Percentiles rank a stretch among this genome's conserved stretches.
These are phyloP conservation scores for Capronia coronata DNA, from an alignment of 2,329 filamentous ascomycete species.

Conservation along the genomic window DNA sequence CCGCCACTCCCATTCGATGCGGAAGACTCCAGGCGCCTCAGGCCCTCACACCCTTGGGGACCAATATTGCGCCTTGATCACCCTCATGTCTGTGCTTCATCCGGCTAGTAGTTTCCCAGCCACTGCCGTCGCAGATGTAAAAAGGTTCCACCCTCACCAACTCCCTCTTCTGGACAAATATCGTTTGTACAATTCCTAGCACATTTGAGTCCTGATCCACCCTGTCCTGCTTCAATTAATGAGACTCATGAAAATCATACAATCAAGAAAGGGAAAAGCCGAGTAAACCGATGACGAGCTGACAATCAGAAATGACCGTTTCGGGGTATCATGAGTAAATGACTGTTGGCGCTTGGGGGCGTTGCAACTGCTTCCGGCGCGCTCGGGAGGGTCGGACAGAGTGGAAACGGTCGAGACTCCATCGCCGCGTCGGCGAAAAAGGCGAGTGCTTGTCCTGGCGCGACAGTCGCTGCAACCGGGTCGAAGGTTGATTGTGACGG, in stretches of 20 bases:
- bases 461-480: neutral
- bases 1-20: neutral
- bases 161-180: conserved; percentile 1
- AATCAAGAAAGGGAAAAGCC: neutral
- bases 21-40: neutral
- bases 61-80: conserved; percentile 12
- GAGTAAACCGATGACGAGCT: neutral
- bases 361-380: conserved; percentile 4
- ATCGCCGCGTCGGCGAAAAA: neutral
- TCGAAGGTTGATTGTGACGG: conserved; percentile 1
- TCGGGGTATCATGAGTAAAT: conserved; percentile 8
- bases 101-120: conserved; percentile 12
- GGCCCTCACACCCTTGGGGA: neutral
- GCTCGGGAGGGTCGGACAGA: conserved; percentile 13
- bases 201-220: neutral
- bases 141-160: conserved; percentile 3
- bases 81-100: conserved; percentile 8
- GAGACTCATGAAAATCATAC: conserved; percentile 12
- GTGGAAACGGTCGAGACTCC: conserved; percentile 1
- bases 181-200: conserved; percentile 5
- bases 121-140: conserved; percentile 3
- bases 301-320: neutral
- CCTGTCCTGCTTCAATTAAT: neutral
- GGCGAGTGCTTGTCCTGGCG: conserved; percentile 1
- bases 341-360: neutral